Conservation (phyloP, 345 rosid species). For the Moricandia arvensis region DNA sequence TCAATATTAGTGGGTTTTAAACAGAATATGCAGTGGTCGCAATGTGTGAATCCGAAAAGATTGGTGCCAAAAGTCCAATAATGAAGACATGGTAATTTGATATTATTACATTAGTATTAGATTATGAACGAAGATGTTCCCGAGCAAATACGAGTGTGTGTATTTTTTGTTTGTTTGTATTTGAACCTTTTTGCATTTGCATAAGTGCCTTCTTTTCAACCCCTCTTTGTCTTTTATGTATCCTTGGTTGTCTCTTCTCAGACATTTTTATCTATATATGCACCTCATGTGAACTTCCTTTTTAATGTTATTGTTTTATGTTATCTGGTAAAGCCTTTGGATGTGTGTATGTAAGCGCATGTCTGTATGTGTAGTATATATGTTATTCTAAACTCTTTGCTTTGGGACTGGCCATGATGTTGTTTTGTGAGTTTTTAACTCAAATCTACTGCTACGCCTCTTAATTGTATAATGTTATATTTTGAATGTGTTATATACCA, state of each 20-base stretch:
- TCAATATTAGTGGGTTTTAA: conserved; percentile 27
- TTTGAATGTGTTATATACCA: neutral
- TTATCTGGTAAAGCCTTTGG: neutral
- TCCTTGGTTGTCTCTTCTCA: conserved; percentile 8
- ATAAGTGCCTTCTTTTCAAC: conserved; percentile 3
- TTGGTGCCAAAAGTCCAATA: conserved; percentile 19
- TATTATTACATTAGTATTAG: neutral
- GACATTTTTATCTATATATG: conserved; percentile 29
- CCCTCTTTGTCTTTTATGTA: conserved; percentile 22
- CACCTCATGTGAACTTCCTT: conserved; percentile 15
- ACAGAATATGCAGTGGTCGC: conserved; percentile 2
- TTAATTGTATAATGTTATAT: neutral
- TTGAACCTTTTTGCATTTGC: conserved; percentile 10
- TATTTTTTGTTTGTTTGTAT: conserved; percentile 11
- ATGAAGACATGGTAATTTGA: neutral
- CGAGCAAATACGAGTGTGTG: conserved; percentile 30
- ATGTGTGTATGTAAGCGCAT: neutral
- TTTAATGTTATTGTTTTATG: neutral
- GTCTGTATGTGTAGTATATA: neutral
- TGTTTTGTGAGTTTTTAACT: neutral
- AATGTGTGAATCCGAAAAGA: conserved; percentile 21
- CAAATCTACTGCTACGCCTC: neutral
- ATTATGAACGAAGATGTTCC: conserved; percentile 27
- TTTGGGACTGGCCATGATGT: conserved; percentile 21
- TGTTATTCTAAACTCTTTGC: conserved; percentile 8